These are phyloP conservation scores for Nepenthes gracilis DNA, from an alignment of 148 eudicot genomes.

Conservation along the genomic window DNA sequence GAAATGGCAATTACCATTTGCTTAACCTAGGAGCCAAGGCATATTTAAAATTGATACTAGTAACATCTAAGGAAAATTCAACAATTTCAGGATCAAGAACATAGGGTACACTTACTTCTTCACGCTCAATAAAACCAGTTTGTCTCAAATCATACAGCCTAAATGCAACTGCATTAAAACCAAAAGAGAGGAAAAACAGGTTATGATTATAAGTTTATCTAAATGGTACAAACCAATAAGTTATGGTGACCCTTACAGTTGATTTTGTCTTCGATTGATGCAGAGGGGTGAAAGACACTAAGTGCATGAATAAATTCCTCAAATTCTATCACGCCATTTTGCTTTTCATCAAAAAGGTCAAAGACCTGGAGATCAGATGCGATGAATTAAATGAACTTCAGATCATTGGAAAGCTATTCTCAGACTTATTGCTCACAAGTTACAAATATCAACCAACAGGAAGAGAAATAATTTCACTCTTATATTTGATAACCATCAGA, in stretches of 20 bases:
- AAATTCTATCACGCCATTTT: slow-evolving; percentile 75
- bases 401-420: background rate
- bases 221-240: background rate
- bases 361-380: slow-evolving; percentile 46
- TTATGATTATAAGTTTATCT: background rate
- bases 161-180: slow-evolving; percentile 64
- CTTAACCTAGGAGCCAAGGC: slow-evolving; percentile 51
- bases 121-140: slow-evolving; percentile 91
- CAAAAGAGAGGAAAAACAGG: background rate
- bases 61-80: background rate
- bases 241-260: slow-evolving; percentile 41
- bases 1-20: slow-evolving; percentile 86
- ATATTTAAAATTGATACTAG: background rate
- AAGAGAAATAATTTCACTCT: too few species aligned
- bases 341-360: slow-evolving; percentile 81
- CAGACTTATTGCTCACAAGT: background rate
- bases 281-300: slow-evolving; percentile 64
- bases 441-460: too few species aligned
- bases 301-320: slow-evolving; percentile 77
- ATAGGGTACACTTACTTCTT: slow-evolving; percentile 70
- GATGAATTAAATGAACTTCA: background rate
- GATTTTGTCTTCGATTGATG: slow-evolving; percentile 66
- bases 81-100: background rate
- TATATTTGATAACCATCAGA: too few species aligned
- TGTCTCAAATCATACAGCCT: slow-evolving; percentile 89